These are phyloP conservation scores for Lunasporangiospora selenospora DNA, from an alignment of 192 early-diverging fungal species.

Conservation along the genomic window DNA sequence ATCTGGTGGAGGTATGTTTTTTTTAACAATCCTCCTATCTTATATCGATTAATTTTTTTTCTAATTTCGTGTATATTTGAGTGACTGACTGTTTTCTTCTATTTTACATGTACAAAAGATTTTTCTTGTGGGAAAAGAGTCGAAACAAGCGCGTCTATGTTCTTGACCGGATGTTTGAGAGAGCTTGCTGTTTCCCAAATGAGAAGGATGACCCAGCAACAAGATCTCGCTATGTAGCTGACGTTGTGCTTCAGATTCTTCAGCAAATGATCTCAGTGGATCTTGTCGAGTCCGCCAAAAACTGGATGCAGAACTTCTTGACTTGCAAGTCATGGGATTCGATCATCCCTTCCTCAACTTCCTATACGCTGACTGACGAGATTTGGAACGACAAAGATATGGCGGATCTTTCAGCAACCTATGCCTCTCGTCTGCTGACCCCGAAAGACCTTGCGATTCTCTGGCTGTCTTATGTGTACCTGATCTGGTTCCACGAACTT, in stretches of 20 bases:
- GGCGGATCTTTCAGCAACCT: slow-evolving; percentile 24
- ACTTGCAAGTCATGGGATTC: slow-evolving; percentile 19
- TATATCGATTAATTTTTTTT: not conserved
- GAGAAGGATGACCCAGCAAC: not conserved
- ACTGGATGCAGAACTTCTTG: slow-evolving; percentile 39
- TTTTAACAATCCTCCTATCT: not conserved
- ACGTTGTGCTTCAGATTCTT: slow-evolving; percentile 28
- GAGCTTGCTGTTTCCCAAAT: slow-evolving; percentile 10
- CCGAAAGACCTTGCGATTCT: slow-evolving; percentile 31
- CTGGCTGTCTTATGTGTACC: slow-evolving; percentile 31
- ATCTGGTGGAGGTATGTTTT: slow-evolving; percentile 30
- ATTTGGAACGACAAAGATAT: slow-evolving; percentile 32
- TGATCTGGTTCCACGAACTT: slow-evolving; percentile 44
- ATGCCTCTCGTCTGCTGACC: slow-evolving; percentile 14
- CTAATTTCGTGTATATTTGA: too few species aligned
- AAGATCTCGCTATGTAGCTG: slow-evolving; percentile 22
- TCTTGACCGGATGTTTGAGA: slow-evolving; percentile 27
- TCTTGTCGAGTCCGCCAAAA: slow-evolving; percentile 27
- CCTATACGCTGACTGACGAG: slow-evolving; percentile 21
- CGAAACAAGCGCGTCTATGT: slow-evolving; percentile 17
- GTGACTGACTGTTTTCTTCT: too few species aligned
- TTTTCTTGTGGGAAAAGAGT: slow-evolving; percentile 23
- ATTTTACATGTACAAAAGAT: slow-evolving; percentile 1
- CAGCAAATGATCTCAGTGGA: slow-evolving; percentile 12
- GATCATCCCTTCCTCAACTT: slow-evolving; percentile 12